phyloP scores from a whole-genome alignment of 2,329 filamentous ascomycete genomes.

The Colletotrichum lentis region DNA sequence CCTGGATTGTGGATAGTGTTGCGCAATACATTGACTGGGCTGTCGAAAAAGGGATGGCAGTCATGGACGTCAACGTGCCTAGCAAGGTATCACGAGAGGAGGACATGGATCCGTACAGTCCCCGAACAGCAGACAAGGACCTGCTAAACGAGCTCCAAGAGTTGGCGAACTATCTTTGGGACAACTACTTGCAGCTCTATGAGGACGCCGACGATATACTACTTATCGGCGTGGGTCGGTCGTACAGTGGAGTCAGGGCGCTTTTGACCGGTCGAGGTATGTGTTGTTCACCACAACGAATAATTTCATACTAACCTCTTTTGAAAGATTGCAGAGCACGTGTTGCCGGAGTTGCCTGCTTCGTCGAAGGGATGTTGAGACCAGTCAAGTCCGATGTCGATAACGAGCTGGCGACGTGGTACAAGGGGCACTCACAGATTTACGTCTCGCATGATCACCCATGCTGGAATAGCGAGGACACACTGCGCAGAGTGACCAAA shows the following conservation, averaged over 20 bases:
- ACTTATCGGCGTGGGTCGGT: conserved; percentile 87
- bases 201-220: conserved; percentile 77
- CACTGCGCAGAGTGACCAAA: conserved; percentile 67
- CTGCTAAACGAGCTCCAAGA: conserved; percentile 72
- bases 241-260: conserved; percentile 83
- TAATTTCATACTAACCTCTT: background rate
- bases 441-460: conserved; percentile 79
- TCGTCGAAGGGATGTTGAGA: conserved; percentile 79
- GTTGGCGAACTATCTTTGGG: conserved; percentile 88
- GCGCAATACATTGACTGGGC: conserved; percentile 88
- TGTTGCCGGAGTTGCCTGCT: conserved; percentile 79
- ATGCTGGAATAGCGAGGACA: conserved; percentile 74
- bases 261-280: conserved; percentile 80
- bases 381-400: conserved; percentile 83
- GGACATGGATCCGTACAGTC: conserved; percentile 59
- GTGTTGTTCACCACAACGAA: conserved; percentile 1
- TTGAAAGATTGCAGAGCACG: conserved; percentile 68
- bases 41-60: conserved; percentile 74
- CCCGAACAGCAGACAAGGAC: conserved; percentile 54
- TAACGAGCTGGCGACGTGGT: conserved; percentile 79
- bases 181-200: conserved; percentile 90
- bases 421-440: conserved; percentile 80
- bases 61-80: conserved; percentile 93
- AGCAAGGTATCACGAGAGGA: conserved; percentile 74
- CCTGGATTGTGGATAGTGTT: conserved; percentile 85